Conservation (phyloP, 352 stramenopile genomes). For the Phytophthora lateralis region DNA sequence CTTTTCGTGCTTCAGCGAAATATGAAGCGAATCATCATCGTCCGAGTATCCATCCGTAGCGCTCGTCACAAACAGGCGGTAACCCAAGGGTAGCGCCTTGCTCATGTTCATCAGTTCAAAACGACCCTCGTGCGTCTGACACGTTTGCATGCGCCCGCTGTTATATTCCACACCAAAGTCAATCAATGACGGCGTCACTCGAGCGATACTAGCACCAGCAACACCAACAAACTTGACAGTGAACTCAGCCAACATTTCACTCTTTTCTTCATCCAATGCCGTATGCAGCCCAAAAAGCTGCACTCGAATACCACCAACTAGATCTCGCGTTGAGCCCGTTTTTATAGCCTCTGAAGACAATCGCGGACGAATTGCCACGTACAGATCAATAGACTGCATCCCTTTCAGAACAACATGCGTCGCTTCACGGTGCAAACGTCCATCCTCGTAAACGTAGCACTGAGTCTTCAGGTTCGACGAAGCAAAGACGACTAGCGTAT, state of each 20-base stretch:
- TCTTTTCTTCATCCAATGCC: slow-evolving; percentile 51
- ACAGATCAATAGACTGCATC: slow-evolving; percentile 73
- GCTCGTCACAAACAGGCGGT: slow-evolving; percentile 74
- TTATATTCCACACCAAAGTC: slow-evolving; percentile 85
- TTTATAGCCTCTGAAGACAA: slow-evolving; percentile 83
- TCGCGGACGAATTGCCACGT: slow-evolving; percentile 78
- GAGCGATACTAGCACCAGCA: slow-evolving; percentile 77
- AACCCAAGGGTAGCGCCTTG: slow-evolving; percentile 75
- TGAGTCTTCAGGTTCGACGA: slow-evolving; percentile 90
- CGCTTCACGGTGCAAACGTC: slow-evolving; percentile 69
- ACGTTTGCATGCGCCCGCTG: slow-evolving; percentile 42
- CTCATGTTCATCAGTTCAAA: slow-evolving; percentile 87
- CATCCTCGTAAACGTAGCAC: slow-evolving; percentile 89
- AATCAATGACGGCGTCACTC: slow-evolving; percentile 64
- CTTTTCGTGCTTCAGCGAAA: slow-evolving; percentile 74
- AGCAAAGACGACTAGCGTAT: slow-evolving; percentile 75
- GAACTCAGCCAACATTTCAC: slow-evolving; percentile 83
- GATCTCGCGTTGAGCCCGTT: slow-evolving; percentile 73
- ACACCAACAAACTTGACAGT: slow-evolving; percentile 90
- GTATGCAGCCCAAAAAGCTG: slow-evolving; percentile 66
- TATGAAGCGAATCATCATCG: slow-evolving; percentile 69
- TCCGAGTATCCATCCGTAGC: slow-evolving; percentile 77
- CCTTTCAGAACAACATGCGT: slow-evolving; percentile 74
- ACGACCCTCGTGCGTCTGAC: slow-evolving; percentile 60
- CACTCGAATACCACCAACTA: slow-evolving; percentile 88